Conservation (phyloP, 192 early-diverging fungal genomes). For the Gaertneriomyces sp. region DNA sequence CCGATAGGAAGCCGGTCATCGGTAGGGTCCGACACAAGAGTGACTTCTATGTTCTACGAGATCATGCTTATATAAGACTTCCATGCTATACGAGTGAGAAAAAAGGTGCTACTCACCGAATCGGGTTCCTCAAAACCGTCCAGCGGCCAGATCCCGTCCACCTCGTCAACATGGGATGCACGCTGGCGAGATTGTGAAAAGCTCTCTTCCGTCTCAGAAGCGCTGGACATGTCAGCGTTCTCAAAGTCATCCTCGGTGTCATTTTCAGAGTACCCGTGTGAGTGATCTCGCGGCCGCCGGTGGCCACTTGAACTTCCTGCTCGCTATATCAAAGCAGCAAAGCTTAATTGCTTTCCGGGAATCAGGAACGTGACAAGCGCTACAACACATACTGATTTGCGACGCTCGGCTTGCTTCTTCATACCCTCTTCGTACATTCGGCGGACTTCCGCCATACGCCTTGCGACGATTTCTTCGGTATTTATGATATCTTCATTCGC, state of each 20-base stretch:
- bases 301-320: not conserved
- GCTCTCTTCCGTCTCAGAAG: not conserved
- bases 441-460: conserved; percentile 2
- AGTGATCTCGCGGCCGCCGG: not conserved
- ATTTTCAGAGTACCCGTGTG: not conserved
- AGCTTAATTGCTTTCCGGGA: too few species aligned
- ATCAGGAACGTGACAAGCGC: too few species aligned
- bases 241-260: not conserved
- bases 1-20: conserved; percentile 13
- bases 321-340: not conserved
- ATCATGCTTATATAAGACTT: too few species aligned
- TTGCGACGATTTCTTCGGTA: conserved; percentile 4
- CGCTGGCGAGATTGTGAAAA: not conserved
- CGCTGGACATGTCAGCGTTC: not conserved
- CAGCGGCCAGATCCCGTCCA: not conserved
- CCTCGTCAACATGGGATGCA: not conserved
- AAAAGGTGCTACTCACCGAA: conserved; percentile 2
- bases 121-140: not conserved
- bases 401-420: conserved; percentile 11
- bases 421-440: conserved; percentile 24
- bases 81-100: not conserved
- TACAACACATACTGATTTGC: not conserved
- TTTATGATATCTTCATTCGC: not conserved
- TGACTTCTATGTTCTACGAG: conserved; percentile 14
- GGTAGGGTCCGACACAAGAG: conserved; percentile 9